phyloP scores from a whole-genome alignment of 306 rosid genomes.

The Vicia sativa region DNA sequence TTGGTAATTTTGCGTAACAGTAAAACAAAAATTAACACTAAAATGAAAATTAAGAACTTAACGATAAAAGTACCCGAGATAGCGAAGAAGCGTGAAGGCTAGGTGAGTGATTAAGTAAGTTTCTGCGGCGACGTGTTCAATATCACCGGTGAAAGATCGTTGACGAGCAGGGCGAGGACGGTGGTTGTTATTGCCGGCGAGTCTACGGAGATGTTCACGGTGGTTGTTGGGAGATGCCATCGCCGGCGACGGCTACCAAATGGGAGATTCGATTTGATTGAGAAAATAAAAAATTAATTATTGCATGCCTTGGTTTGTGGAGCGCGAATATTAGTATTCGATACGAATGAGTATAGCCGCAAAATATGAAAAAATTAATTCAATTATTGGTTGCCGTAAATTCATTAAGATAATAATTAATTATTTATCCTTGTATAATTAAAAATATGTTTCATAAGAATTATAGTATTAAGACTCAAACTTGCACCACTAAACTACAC shows the following conservation, averaged over 20 bases:
- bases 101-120: constrained; percentile 75
- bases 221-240: neutral
- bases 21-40: neutral
- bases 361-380: too few relatives aligned
- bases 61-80: constrained; percentile 63
- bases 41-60: constrained; percentile 6
- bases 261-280: neutral
- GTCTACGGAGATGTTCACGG: neutral
- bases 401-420: too few relatives aligned
- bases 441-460: too few relatives aligned
- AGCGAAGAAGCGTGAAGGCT: constrained; percentile 75
- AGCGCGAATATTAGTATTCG: neutral
- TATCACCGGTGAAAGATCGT: constrained; percentile 23
- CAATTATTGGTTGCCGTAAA: neutral
- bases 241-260: neutral
- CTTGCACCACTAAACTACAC: too few relatives aligned
- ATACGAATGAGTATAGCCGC: neutral
- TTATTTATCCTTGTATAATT: too few relatives aligned
- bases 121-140: constrained; percentile 76
- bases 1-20: neutral
- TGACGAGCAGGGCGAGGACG: constrained; percentile 32
- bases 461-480: too few relatives aligned
- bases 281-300: neutral
- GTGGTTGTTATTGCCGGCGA: constrained; percentile 12
- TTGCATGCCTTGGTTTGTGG: constrained; percentile 2